A percentile compares a stretch with the other conserved stretches of the same genome.
Evolutionary conservation across 164 flowering plant genomes (phyloP).

Genomic region (Chimonanthus salicifolius): DNA sequence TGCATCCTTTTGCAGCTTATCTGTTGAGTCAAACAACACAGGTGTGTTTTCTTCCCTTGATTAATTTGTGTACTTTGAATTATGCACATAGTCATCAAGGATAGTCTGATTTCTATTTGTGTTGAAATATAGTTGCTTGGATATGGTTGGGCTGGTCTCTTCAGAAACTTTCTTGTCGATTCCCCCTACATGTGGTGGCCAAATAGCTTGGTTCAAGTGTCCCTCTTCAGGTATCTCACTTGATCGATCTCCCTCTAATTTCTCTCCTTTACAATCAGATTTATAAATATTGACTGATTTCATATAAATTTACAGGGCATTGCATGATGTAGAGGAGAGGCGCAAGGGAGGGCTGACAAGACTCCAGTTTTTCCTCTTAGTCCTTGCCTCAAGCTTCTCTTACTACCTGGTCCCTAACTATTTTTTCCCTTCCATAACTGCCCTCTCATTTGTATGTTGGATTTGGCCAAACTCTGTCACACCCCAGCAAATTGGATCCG

Average conservation of each 20-base stretch:
- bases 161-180: constrained; percentile 10
- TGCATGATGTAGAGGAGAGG: constrained; percentile 47
- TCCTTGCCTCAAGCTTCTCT: constrained; percentile 41
- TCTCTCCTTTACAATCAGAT: neutral
- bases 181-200: constrained; percentile 18
- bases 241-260: neutral
- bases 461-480: constrained; percentile 25
- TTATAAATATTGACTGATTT: neutral
- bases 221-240: constrained; percentile 8
- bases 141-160: constrained; percentile 17
- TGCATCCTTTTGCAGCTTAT: constrained; percentile 1
- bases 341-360: constrained; percentile 45
- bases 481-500: constrained; percentile 61
- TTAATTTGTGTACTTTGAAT: too few relatives aligned
- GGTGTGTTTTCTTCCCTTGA: neutral
- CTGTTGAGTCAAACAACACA: constrained; percentile 6
- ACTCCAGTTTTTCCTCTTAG: constrained; percentile 54
- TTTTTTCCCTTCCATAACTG: constrained; percentile 45
- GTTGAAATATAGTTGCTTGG: constrained; percentile 9
- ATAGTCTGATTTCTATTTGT: too few relatives aligned
- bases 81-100: too few relatives aligned
- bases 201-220: constrained; percentile 11
- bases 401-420: constrained; percentile 27
- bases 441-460: constrained; percentile 56
- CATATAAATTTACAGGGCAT: constrained; percentile 27